Conservation (phyloP, 2,329 filamentous ascomycete species). For the Tolypocladium tundrense region DNA sequence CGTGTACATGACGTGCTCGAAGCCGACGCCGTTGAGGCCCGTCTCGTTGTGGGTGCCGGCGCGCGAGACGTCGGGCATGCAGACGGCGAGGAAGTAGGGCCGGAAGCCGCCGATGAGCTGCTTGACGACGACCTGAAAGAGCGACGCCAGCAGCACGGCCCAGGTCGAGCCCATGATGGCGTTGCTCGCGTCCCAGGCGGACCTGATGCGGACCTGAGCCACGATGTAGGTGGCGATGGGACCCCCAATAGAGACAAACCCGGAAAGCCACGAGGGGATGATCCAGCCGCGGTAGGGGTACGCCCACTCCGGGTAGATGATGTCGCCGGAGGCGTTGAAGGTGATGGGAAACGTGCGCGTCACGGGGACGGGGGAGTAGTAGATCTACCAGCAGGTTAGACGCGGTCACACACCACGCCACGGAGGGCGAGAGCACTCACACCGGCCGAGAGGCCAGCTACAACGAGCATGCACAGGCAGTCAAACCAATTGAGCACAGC, state of each 20-base stretch:
- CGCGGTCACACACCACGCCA: no score
- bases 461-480: constrained; percentile 44
- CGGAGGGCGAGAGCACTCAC: constrained; percentile 11
- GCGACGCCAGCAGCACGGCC: constrained; percentile 44
- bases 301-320: constrained; percentile 54
- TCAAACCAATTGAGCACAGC: constrained; percentile 48
- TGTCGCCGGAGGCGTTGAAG: constrained; percentile 45
- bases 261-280: constrained; percentile 48
- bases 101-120: constrained; percentile 54
- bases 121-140: constrained; percentile 59
- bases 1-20: constrained; percentile 52
- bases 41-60: constrained; percentile 28
- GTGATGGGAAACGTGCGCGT: constrained; percentile 52
- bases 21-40: constrained; percentile 37
- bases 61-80: constrained; percentile 43
- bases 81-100: constrained; percentile 55
- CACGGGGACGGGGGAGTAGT: constrained; percentile 42
- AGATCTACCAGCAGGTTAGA: constrained; percentile 26
- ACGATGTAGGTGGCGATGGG: constrained; percentile 47
- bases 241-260: constrained; percentile 43
- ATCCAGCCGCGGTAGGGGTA: constrained; percentile 55
- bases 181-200: constrained; percentile 51
- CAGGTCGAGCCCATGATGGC: constrained; percentile 52
- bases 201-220: constrained; percentile 46
- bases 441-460: constrained; percentile 27